Evolutionary conservation across 1,284 basidiomycete genomes (phyloP).

Genomic region (Trametes pubescens): DNA sequence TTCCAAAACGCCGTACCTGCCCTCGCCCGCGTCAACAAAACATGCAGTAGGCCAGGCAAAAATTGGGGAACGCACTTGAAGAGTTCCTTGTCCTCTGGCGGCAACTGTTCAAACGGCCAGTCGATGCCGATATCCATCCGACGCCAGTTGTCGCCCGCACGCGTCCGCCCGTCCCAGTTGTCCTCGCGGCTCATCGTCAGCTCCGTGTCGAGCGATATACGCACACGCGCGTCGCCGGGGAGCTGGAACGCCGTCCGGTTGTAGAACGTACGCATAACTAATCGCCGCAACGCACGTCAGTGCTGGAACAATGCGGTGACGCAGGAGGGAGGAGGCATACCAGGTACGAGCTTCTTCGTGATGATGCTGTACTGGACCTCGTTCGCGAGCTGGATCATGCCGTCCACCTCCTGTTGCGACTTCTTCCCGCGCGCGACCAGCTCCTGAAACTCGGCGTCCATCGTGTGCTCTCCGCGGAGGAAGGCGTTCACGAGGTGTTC

Average conservation of each 20-base stretch:
- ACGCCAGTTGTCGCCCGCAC: constrained; percentile 92
- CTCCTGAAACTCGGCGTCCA: constrained; percentile 94
- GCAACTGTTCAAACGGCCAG: constrained; percentile 85
- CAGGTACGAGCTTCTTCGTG: constrained; percentile 85
- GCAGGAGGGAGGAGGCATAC: constrained; percentile 49
- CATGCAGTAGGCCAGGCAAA: not conserved
- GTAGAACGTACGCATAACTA: constrained; percentile 96
- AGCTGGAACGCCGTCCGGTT: constrained; percentile 99
- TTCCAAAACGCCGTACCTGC: constrained; percentile 88
- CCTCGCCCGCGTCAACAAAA: not conserved
- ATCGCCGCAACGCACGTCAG: constrained; percentile 52
- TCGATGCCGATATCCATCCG: constrained; percentile 95
- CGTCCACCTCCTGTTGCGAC: constrained; percentile 91
- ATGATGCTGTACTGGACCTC: constrained; percentile 95
- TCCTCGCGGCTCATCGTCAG: constrained; percentile 95
- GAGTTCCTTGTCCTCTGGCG: constrained; percentile 85
- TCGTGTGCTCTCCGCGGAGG: constrained; percentile 88
- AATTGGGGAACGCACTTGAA: constrained; percentile 77
- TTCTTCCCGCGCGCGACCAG: constrained; percentile 95
- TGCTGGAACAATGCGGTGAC: not conserved
- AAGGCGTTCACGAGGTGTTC: constrained; percentile 96
- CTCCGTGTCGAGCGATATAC: constrained; percentile 98
- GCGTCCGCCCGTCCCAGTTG: constrained; percentile 89
- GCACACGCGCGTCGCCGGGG: constrained; percentile 96
- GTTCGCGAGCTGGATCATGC: constrained; percentile 95